phyloP scores from a whole-genome alignment of 2,329 filamentous ascomycete genomes.

The Colletotrichum melonis region DNA sequence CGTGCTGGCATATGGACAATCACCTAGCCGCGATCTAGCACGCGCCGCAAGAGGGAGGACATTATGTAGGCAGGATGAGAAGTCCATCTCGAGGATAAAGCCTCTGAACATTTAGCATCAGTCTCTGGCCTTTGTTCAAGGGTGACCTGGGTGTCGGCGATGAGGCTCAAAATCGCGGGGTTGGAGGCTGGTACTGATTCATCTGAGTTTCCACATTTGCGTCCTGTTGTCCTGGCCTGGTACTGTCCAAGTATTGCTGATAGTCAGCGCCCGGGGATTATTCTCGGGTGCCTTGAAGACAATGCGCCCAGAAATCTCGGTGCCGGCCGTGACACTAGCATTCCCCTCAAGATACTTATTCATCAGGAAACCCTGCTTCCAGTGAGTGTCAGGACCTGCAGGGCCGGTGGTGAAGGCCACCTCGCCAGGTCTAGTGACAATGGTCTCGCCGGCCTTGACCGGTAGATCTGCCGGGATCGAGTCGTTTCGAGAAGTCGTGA shows the following conservation, averaged over 20 bases:
- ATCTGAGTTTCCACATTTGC: slow-evolving; percentile 65
- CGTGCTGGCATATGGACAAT: not conserved
- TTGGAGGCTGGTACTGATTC: slow-evolving; percentile 15
- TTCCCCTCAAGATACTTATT: slow-evolving; percentile 68
- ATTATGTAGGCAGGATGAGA: not conserved
- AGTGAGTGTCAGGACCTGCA: slow-evolving; percentile 82
- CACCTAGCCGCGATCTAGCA: not conserved
- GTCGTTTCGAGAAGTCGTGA: slow-evolving; percentile 71
- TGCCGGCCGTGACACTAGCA: slow-evolving; percentile 61
- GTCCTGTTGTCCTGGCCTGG: slow-evolving; percentile 52
- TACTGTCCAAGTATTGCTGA: slow-evolving; percentile 72
- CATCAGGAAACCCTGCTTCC: slow-evolving; percentile 85
- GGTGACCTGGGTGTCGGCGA: not conserved
- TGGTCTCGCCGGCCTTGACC: slow-evolving; percentile 72
- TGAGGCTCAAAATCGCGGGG: not conserved
- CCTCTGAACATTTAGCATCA: not conserved
- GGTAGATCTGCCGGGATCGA: slow-evolving; percentile 58
- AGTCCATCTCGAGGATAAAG: not conserved
- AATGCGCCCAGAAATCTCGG: slow-evolving; percentile 73
- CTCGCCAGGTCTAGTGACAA: slow-evolving; percentile 65
- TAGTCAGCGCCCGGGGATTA: slow-evolving; percentile 75
- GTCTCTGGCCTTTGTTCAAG: not conserved
- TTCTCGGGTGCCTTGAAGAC: slow-evolving; percentile 77
- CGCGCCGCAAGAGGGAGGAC: not conserved
- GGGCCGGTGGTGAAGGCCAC: slow-evolving; percentile 93